Conservation (phyloP, 768 basidiomycete genomes). For the Lentinus tigrinus region DNA sequence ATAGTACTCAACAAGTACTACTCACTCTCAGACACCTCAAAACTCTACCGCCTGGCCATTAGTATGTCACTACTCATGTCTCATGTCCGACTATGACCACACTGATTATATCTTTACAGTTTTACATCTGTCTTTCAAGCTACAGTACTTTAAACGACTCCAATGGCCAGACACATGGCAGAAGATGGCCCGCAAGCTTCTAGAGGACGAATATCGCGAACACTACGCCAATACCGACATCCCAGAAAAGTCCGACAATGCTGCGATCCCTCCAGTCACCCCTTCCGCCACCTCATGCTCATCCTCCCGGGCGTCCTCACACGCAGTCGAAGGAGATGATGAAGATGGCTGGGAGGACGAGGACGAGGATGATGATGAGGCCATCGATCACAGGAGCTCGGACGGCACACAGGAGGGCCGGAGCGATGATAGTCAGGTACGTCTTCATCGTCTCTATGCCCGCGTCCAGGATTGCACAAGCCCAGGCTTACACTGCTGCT, state of each 20-base stretch:
- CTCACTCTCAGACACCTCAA: slow-evolving; percentile 19
- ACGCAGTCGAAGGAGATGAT: too few species aligned
- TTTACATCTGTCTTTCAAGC: slow-evolving; percentile 10
- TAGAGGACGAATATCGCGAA: background rate
- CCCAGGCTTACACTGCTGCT: too few species aligned
- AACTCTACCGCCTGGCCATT: slow-evolving; percentile 26
- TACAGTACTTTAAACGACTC: slow-evolving; percentile 4
- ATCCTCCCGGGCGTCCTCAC: too few species aligned
- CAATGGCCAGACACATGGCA: slow-evolving; percentile 2
- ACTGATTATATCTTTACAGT: background rate
- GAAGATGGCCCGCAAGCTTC: background rate
- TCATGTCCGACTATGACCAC: background rate
- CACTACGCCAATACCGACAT: background rate
- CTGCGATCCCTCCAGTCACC: too few species aligned
- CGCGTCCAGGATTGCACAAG: too few species aligned
- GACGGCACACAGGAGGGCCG: too few species aligned
- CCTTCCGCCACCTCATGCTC: too few species aligned
- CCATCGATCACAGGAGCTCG: too few species aligned
- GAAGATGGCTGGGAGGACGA: too few species aligned
- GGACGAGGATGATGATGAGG: too few species aligned
- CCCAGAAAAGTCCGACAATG: background rate
- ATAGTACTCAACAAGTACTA: slow-evolving; percentile 12
- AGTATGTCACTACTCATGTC: slow-evolving; percentile 15
- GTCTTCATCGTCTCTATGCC: too few species aligned
- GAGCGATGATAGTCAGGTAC: too few species aligned